Base-by-base conservation (phyloP, 2,329 filamentous ascomycete genomes). In the Ilyonectria robusta region DNA sequence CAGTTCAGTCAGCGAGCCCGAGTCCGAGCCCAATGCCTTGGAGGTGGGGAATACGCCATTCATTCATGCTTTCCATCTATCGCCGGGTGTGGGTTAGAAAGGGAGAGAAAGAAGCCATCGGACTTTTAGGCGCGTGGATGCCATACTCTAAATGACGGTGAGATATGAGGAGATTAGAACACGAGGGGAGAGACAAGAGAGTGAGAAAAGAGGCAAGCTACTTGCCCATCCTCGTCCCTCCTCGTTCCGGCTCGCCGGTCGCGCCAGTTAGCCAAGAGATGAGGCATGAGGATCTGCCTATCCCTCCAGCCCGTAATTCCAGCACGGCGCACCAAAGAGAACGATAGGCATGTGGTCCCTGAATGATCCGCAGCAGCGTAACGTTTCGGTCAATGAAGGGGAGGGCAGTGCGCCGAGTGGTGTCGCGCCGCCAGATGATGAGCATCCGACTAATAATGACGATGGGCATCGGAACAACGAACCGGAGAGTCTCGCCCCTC, bases 391-490 rank as follows among this genome's bases (percentile, higher is more conserved):
- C 29, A 29, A 51, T 47, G 37, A 35, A 26, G 33, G 26, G 51
- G 58, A 66, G 53, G 46, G 54, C 44, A 54, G 53, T 61, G 58
- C 46, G 58, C 29, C 19, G 51, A 51, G 53, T n/a, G 62, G 58
- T 57, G 58, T 50, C 58, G 58, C 26, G 35, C 42, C 44, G 23
- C 40, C 70, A 67, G 60, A 71, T 75, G 70, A 74, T 74, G 71
- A 75, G 72, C 70, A 75, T 62, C 66, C 54, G 60, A 56, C 63
- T 61, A 72, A 75, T 70, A 72, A 75, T 75, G 72, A 75, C 72
- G 72, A 72, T 71, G 62, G 46, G 55, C 53, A 54, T 42, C 59
- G 53, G 44, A 62, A 62, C 59, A 57, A 33, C 50, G 21, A 17
- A 35, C 17, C 15, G 35, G 56, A 61, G 50, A 57, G 53, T 58